Evolutionary conservation across 2,329 filamentous ascomycete genomes (phyloP).

Genomic region (Cercospora beticola): DNA sequence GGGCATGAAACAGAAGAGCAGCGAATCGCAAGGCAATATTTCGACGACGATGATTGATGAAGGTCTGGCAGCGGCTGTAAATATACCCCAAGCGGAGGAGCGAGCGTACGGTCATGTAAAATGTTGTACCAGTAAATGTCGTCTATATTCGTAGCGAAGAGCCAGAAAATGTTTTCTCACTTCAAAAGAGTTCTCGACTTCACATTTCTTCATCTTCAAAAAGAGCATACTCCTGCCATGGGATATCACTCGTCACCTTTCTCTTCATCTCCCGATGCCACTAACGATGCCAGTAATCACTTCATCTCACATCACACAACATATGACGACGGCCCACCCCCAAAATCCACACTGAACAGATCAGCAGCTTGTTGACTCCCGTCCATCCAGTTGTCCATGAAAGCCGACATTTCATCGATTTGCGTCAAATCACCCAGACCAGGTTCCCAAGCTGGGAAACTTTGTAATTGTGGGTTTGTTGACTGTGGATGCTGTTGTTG

Average conservation of each 20-base stretch:
- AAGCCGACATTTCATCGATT: constrained; percentile 18
- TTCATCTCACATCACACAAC: not conserved
- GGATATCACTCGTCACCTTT: not conserved
- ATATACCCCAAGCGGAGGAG: not conserved
- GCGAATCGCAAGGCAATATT: not conserved
- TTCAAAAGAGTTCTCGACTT: too few species aligned
- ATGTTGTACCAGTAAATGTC: not conserved
- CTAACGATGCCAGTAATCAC: too few species aligned
- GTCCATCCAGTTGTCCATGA: constrained; percentile 23
- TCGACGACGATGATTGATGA: not conserved
- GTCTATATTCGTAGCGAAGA: not conserved
- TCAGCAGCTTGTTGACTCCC: constrained; percentile 19
- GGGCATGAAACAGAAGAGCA: not conserved
- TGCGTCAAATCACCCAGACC: not conserved
- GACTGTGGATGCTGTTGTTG: not conserved
- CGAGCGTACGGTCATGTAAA: not conserved
- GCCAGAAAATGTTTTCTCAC: not conserved
- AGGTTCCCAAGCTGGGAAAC: not conserved
- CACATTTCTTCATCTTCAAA: too few species aligned
- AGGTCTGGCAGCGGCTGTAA: not conserved
- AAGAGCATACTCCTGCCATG: not conserved
- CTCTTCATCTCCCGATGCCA: not conserved
- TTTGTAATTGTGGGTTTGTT: not conserved
- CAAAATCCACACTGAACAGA: constrained; percentile 16
- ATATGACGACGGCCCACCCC: not conserved